phyloP scores from a whole-genome alignment of 2,329 filamentous ascomycete genomes.

The Apiospora saccharicola region DNA sequence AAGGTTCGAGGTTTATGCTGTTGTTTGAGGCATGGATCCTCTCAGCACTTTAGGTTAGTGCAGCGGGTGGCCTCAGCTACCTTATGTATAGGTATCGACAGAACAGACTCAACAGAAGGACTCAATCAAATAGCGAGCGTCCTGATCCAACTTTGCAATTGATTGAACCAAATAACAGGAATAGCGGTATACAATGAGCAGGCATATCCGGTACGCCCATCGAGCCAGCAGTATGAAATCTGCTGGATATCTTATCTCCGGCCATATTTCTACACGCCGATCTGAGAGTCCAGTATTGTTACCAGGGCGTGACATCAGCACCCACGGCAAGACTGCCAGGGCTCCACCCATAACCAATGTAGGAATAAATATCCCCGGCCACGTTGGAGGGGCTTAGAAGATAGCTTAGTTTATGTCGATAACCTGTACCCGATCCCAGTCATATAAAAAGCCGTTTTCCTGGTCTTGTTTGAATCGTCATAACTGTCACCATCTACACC shows the following conservation, averaged over 20 bases:
- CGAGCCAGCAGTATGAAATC: background rate
- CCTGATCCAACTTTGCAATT: background rate
- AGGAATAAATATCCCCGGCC: slow-evolving; percentile 29
- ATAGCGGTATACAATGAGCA: background rate
- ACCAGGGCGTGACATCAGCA: slow-evolving; percentile 23
- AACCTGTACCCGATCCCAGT: background rate
- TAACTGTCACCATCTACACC: slow-evolving; percentile 17
- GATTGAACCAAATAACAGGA: background rate
- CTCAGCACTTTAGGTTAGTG: background rate
- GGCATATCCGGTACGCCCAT: slow-evolving; percentile 5
- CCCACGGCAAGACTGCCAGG: slow-evolving; percentile 3
- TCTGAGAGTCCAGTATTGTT: slow-evolving; percentile 14
- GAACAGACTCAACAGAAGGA: background rate
- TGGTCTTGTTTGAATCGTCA: slow-evolving; percentile 21
- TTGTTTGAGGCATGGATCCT: background rate
- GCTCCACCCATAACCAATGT: slow-evolving; percentile 25
- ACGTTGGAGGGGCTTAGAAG: slow-evolving; percentile 24
- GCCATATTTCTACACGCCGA: slow-evolving; percentile 18
- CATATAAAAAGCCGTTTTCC: slow-evolving; percentile 19
- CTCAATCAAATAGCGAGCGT: background rate
- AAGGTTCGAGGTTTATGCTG: background rate
- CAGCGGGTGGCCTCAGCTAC: background rate
- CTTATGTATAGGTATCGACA: too few species aligned
- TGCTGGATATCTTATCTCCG: slow-evolving; percentile 18
- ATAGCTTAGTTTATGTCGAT: slow-evolving; percentile 14